phyloP scores from a whole-genome alignment of 2,329 filamentous ascomycete genomes.

The Trichoderma koningiopsis region DNA sequence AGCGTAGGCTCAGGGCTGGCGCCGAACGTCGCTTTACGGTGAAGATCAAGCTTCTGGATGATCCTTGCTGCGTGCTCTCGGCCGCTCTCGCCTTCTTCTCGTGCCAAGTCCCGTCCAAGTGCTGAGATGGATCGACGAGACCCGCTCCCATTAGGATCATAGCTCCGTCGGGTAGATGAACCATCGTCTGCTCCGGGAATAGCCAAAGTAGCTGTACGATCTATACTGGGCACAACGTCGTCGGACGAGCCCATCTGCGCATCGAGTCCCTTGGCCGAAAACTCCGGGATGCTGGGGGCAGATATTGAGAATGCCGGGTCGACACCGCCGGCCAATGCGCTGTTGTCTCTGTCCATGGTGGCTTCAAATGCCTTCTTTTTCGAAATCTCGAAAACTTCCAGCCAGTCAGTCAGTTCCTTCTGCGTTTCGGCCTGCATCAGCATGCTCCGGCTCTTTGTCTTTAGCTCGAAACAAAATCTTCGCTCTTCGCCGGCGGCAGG shows the following conservation, averaged over 20 bases:
- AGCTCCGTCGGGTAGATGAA: conserved; percentile 64
- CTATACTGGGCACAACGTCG: conserved; percentile 50
- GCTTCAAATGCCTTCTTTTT: conserved; percentile 90
- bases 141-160: conserved; percentile 62
- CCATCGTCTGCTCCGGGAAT: conserved; percentile 61
- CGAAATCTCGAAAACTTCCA: conserved; percentile 87
- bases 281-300: conserved; percentile 83
- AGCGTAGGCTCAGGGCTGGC: conserved; percentile 44
- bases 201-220: conserved; percentile 66
- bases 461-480: conserved; percentile 96
- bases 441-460: conserved; percentile 91
- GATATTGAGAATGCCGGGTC: conserved; percentile 91
- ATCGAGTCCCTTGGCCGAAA: conserved; percentile 78
- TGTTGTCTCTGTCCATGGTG: conserved; percentile 56
- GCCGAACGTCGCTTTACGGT: conserved; percentile 72
- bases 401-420: conserved; percentile 88
- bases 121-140: conserved; percentile 61
- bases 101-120: conserved; percentile 48
- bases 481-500: conserved; percentile 91
- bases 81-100: conserved; percentile 72
- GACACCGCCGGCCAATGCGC: conserved; percentile 50
- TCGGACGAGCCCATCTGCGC: conserved; percentile 63
- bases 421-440: conserved; percentile 93
- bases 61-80: conserved; percentile 84
- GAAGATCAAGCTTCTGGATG: conserved; percentile 89